phyloP scores from a whole-genome alignment of 2,329 filamentous ascomycete genomes.

The Colletotrichum sp. region DNA sequence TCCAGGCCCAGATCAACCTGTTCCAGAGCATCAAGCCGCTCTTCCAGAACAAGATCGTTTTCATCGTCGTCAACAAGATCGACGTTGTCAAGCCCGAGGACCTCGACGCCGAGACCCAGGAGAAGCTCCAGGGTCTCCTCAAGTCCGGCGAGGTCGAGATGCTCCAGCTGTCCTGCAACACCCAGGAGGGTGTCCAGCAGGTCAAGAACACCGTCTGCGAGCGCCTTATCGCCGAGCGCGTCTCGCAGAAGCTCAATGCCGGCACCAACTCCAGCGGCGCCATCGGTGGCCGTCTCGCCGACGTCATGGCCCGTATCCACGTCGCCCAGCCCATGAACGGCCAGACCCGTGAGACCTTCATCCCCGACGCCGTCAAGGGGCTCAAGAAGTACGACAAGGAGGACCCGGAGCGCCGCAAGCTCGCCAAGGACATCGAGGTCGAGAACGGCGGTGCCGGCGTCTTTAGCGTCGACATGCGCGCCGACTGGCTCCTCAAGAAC shows the following conservation, averaged over 20 bases:
- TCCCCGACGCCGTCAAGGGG: slow-evolving; percentile 82
- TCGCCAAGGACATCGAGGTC: slow-evolving; percentile 87
- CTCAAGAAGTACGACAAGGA: slow-evolving; percentile 89
- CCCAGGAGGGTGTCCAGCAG: slow-evolving; percentile 89
- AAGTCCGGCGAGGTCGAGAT: slow-evolving; percentile 92
- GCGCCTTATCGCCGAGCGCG: slow-evolving; percentile 87
- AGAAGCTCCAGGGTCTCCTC: slow-evolving; percentile 78
- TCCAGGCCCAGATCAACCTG: slow-evolving; percentile 89
- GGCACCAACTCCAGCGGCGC: slow-evolving; percentile 79
- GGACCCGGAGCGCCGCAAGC: slow-evolving; percentile 81
- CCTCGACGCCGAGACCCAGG: slow-evolving; percentile 78
- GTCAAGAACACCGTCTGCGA: slow-evolving; percentile 97
- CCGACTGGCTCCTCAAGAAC: slow-evolving; percentile 86
- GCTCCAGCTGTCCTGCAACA: slow-evolving; percentile 92
- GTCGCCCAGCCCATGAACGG: slow-evolving; percentile 93
- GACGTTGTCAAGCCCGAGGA: slow-evolving; percentile 90
- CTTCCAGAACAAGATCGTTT: slow-evolving; percentile 94
- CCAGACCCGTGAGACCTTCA: slow-evolving; percentile 78
- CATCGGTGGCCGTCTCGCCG: slow-evolving; percentile 81
- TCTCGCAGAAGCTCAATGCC: slow-evolving; percentile 95
- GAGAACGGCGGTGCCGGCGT: slow-evolving; percentile 96
- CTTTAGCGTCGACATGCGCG: slow-evolving; percentile 90
- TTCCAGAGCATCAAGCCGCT: slow-evolving; percentile 97
- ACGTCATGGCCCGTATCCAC: slow-evolving; percentile 93
- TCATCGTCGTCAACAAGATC: slow-evolving; percentile 98